Evolutionary conservation across 305 asterid genomes (phyloP).

Genomic region (Solanum hybrid): DNA sequence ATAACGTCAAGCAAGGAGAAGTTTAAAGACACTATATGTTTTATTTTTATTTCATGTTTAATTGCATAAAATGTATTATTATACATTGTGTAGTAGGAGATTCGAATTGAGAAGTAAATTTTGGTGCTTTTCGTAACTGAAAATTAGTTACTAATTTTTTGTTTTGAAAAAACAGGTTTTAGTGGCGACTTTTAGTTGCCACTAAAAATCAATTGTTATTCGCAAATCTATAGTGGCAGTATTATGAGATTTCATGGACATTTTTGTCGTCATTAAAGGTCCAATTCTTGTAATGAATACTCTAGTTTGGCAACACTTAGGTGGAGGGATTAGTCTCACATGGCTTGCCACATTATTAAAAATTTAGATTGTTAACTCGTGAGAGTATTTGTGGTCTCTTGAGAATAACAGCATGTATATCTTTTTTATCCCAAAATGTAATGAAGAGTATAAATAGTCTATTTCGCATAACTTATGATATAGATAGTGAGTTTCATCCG

Average conservation of each 20-base stretch:
- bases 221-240: background rate
- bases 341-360: background rate
- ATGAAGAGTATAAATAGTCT: background rate
- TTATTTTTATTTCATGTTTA: background rate
- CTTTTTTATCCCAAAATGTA: too few species aligned
- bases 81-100: background rate
- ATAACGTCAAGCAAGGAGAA: background rate
- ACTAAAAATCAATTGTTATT: background rate
- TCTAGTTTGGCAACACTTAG: background rate
- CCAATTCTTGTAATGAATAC: background rate
- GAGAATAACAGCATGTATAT: too few species aligned
- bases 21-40: background rate
- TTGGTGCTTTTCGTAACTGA: background rate
- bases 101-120: background rate
- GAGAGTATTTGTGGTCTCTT: background rate
- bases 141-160: background rate
- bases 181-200: background rate
- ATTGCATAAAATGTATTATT: too few species aligned
- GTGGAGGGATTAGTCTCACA: background rate
- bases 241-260: background rate
- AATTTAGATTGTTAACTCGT: too few species aligned
- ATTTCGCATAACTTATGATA: background rate
- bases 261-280: background rate
- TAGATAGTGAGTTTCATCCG: accelerated
- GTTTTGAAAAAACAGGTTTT: too few species aligned